Evolutionary conservation across 129 eudicot species (phyloP).

Genomic region (Artemisia annua): DNA sequence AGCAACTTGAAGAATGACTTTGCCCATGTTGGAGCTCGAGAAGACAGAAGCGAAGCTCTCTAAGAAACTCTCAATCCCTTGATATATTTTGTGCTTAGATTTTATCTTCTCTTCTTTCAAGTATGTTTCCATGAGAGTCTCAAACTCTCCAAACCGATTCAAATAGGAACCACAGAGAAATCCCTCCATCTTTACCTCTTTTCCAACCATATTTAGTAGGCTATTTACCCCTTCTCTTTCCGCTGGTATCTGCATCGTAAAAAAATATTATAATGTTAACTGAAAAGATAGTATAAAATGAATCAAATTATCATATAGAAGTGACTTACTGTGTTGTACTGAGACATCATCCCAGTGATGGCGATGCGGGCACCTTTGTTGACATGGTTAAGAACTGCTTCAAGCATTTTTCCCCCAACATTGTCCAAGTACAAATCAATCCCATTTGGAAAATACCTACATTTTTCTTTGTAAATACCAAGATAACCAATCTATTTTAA

Average conservation of each 20-base stretch:
- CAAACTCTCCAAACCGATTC: constrained; percentile 36
- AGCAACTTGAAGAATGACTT: constrained; percentile 41
- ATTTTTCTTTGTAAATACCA: constrained; percentile 9
- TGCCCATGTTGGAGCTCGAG: constrained; percentile 45
- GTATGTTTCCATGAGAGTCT: constrained; percentile 35
- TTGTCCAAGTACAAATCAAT: constrained; percentile 51
- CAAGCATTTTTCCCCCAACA: constrained; percentile 46
- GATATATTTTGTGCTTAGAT: constrained; percentile 33
- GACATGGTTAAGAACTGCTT: constrained; percentile 48
- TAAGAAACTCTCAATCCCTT: constrained; percentile 46
- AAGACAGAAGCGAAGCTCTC: constrained; percentile 43
- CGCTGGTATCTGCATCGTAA: constrained; percentile 24
- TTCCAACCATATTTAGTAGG: constrained; percentile 42
- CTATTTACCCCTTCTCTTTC: constrained; percentile 50
- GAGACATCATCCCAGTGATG: constrained; percentile 49
- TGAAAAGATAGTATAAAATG: not conserved
- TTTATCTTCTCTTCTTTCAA: constrained; percentile 38
- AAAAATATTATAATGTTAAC: not conserved
- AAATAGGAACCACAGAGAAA: constrained; percentile 36
- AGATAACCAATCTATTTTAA: not conserved
- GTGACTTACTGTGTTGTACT: constrained; percentile 40
- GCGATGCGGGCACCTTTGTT: constrained; percentile 43
- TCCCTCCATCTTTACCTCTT: constrained; percentile 50
- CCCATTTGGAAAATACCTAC: constrained; percentile 50
- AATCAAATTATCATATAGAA: not conserved